phyloP scores from a whole-genome alignment of 2,329 filamentous ascomycete species.

The Penicillium sp. region DNA sequence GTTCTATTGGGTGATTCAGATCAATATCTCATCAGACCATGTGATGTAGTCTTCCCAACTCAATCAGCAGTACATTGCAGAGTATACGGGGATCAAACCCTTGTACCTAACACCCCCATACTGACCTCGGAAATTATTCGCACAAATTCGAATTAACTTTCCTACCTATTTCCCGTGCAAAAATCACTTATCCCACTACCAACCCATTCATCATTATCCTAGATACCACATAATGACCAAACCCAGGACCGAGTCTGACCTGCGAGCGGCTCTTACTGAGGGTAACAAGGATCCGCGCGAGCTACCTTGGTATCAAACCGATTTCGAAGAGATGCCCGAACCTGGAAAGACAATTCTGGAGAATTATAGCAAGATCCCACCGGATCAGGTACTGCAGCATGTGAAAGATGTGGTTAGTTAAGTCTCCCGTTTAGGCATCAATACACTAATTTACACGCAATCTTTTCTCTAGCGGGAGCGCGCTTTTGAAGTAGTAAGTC shows the following conservation, averaged over 20 bases:
- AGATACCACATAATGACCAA: slow-evolving; percentile 6
- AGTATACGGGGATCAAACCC: too few species aligned
- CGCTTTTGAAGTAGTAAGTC: slow-evolving; percentile 19
- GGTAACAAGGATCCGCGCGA: slow-evolving; percentile 7
- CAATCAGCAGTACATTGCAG: too few species aligned
- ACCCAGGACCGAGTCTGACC: slow-evolving; percentile 11
- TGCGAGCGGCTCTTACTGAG: slow-evolving; percentile 12
- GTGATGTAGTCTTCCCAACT: too few species aligned
- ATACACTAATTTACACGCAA: neutral
- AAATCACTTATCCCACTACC: neutral
- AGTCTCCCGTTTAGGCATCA: neutral
- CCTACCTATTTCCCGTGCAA: neutral
- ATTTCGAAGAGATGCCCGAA: slow-evolving; percentile 13
- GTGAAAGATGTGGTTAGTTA: slow-evolving; percentile 18
- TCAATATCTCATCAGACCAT: too few species aligned
- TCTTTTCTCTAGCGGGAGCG: slow-evolving; percentile 15
- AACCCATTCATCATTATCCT: neutral
- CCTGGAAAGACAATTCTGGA: slow-evolving; percentile 18
- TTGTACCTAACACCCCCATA: too few species aligned
- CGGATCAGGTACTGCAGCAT: slow-evolving; percentile 15
- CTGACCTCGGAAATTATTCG: too few species aligned
- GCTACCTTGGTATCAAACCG: slow-evolving; percentile 19
- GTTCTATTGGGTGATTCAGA: too few species aligned
- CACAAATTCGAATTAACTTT: neutral
- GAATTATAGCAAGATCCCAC: slow-evolving; percentile 19